Base-by-base conservation (phyloP, 176 grass and related monocot species). In the Eremochloa ophiuroides region DNA sequence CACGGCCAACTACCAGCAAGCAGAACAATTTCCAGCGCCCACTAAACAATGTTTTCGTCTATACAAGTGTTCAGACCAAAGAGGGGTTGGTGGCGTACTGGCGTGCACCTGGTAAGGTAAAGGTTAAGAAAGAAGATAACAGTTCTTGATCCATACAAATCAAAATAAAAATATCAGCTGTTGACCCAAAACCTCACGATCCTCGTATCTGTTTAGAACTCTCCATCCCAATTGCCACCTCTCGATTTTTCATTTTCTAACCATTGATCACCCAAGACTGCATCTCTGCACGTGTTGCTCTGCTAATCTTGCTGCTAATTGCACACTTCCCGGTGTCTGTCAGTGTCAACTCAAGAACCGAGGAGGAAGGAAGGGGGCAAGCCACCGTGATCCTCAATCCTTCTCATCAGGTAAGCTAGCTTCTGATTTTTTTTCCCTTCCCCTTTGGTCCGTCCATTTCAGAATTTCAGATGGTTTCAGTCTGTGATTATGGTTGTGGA, bases 141-240 rank as follows among this genome's bases (percentile, higher is more conserved):
- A 73, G 10, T 71, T 78, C 26, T 73, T 67, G 50, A 72, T 81
- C 25, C 10, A 76, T 73, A 81, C 47, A 83, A 50, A 62, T 28
- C 1, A 87, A 55, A 55, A 10, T 53, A 56, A 58, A 58, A 25
- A 7, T 58, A 83, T 4, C 62, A 80, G 55, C 31, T 73, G 62
- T 87, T 91, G 85, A 94, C 94, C 90, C 59, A 25, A 81, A 75
- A 67, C 7, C 78, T 35, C 55, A 6, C 73, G 23, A 81, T 16
- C 55, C 86, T 18, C n/a, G n/a, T n/a, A n/a, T 80, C 71, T 77
- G 86, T 53, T 92, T 83, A 85, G 82, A 94, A 84, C 65, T 86
- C 74, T 87, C 77, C 74, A 60, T 47, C 64, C 71, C 53, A 53
- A 34, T 77, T 77, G 43, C 33, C 30, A 67, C 35, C 63, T 13